Evolutionary conservation across 2,329 filamentous ascomycete genomes (phyloP), one percentile per base, ranked within the genome.

Genomic region (Neodidymelliopsis sp.): DNA sequence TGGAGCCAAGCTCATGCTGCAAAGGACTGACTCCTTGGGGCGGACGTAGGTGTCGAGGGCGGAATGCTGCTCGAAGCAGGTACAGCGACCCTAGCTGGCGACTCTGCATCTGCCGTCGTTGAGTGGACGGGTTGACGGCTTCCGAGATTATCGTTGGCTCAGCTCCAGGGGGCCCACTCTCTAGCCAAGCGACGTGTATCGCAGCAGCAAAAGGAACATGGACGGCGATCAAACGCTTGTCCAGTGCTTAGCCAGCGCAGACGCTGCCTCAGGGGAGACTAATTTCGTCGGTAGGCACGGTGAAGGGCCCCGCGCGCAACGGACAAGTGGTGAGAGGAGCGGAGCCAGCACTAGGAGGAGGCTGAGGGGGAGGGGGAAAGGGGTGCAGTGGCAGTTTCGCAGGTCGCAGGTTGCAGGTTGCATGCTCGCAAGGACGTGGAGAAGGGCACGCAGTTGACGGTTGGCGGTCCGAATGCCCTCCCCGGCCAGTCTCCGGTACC

Each of bases 191-290:
- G 46, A 49, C 40, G 16, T 34, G 46, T 39, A 37, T 27, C n/a
- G n/a, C n/a, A 16, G 58, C 59, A 61, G 49, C 54, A 62, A 62
- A 65, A 64, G 58, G 54, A 65, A 66, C 53, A 55, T 63, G 56
- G 58, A 65, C 63, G 69, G 67, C 67, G 69, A 72, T 72, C 69
- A 71, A 71, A 72, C 69, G 67, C 68, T 59, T 69, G 66, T 56
- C 59, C 63, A 67, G 59, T 70, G 67, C 67, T 68, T 66, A 58
- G 60, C 48, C 53, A 54, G 60, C 59, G 57, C 59, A 63, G 65
- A 55, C 55, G 43, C 41, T 45, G 59, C 53, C 44, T 67, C 62
- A 69, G 66, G 68, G 58, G 64, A 65, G 53, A 51, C 60, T 66
- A 67, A 65, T 69, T 64, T 65, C 62, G 49, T 36, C 27, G 34